These are phyloP conservation scores for Naegleria fowleri DNA, from an alignment of 208 protist genomes.

Conservation along the genomic window DNA sequence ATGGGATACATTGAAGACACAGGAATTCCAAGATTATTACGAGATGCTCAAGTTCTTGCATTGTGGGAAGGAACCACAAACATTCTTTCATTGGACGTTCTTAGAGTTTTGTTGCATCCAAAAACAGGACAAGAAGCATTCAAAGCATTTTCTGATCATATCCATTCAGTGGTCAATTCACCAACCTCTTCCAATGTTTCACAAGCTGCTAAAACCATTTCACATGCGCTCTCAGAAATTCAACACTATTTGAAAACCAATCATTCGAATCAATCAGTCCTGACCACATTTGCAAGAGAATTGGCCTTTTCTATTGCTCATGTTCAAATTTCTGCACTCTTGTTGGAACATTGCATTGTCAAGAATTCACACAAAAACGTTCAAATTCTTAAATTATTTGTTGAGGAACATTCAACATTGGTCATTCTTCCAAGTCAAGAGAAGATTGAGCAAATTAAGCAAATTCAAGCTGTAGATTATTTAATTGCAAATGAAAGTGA, in stretches of 20 bases:
- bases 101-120: constrained; percentile 27
- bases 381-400: background rate
- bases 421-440: background rate
- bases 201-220: background rate
- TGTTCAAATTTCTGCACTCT: background rate
- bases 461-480: background rate
- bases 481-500: background rate
- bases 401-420: background rate
- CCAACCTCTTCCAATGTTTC: background rate
- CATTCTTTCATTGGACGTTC: constrained; percentile 44
- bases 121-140: background rate
- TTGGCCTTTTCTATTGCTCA: background rate
- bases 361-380: background rate
- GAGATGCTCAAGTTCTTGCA: constrained; percentile 39
- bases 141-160: background rate
- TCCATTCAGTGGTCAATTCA: background rate
- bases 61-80: constrained; percentile 50
- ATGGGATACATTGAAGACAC: constrained; percentile 45
- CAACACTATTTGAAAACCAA: background rate
- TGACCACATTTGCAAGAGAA: background rate
- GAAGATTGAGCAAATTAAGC: background rate
- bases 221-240: background rate
- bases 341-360: background rate
- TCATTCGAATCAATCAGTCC: background rate
- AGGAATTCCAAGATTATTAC: constrained; percentile 35